These are phyloP conservation scores for Silene latifolia DNA, from an alignment of 148 eudicot genomes.

Conservation along the genomic window DNA sequence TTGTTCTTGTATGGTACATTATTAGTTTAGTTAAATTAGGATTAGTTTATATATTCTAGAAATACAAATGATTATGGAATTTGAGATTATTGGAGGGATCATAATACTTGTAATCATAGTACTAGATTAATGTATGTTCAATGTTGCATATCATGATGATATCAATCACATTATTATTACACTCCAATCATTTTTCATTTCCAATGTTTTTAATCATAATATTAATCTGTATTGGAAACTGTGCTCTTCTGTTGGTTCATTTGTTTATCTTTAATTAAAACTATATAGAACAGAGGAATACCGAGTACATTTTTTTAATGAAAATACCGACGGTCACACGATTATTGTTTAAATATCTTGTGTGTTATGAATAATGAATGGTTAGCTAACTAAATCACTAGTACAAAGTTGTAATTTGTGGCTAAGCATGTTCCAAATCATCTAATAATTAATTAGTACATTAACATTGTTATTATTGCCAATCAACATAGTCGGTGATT, in stretches of 20 bases:
- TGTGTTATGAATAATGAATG: too few species aligned
- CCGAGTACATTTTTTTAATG: background rate
- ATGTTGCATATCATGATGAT: constrained; percentile 17
- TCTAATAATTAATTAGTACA: background rate
- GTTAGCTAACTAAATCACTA: background rate
- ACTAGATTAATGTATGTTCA: constrained; percentile 13
- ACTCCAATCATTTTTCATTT: too few species aligned
- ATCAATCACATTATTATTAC: constrained; percentile 16
- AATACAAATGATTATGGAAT: constrained; percentile 6
- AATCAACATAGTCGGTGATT: constrained; percentile 26
- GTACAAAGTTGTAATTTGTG: background rate
- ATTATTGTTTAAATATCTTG: background rate
- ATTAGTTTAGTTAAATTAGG: background rate
- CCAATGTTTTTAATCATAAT: too few species aligned
- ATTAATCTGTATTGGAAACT: too few species aligned
- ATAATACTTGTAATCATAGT: constrained; percentile 20
- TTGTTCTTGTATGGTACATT: background rate
- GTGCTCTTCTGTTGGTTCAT: too few species aligned
- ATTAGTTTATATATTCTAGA: constrained; percentile 5
- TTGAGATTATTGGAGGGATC: background rate
- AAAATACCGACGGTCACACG: background rate
- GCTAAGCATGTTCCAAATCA: constrained; percentile 14
- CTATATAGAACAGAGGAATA: too few species aligned
- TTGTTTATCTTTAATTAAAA: too few species aligned
- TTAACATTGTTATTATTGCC: constrained; percentile 4